Evolutionary conservation across 306 rosid species (phyloP).

Genomic region (Acacia confusa): DNA sequence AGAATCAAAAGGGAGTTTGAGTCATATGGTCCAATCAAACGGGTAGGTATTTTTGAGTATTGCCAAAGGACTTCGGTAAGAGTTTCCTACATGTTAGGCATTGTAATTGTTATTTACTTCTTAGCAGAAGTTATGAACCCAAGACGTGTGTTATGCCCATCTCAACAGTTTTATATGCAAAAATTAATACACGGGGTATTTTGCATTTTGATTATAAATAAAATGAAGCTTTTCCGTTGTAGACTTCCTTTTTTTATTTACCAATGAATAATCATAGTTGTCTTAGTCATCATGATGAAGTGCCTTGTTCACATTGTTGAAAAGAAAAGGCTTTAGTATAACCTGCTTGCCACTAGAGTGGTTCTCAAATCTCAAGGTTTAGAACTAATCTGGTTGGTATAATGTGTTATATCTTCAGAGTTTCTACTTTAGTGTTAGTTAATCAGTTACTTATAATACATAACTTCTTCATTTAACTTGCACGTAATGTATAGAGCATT

Average conservation of each 20-base stretch:
- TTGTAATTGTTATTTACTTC: constrained; percentile 1
- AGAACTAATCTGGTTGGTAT: constrained; percentile 4
- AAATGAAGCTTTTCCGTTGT: not conserved
- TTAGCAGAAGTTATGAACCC: not conserved
- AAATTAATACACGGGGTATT: not conserved
- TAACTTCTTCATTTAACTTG: constrained; percentile 24
- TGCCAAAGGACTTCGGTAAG: constrained; percentile 88
- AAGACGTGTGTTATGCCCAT: not conserved
- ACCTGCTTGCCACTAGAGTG: not conserved
- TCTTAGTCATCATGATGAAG: not conserved
- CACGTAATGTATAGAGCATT: constrained; percentile 26
- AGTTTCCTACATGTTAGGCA: constrained; percentile 45
- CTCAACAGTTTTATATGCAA: not conserved
- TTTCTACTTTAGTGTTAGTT: not conserved
- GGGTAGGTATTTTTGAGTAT: constrained; percentile 94
- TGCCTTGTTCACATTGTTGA: not conserved
- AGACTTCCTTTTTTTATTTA: not conserved
- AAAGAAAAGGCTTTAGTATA: constrained; percentile 17
- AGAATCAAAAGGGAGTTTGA: constrained; percentile 98
- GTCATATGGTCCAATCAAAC: constrained; percentile 95
- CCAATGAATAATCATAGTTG: not conserved
- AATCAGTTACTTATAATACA: constrained; percentile 7
- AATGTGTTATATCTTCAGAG: constrained; percentile 5
- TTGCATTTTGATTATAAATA: not conserved
- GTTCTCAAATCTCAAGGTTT: constrained; percentile 1